Evolutionary conservation across 1,139 yeast genomes (phyloP), one percentile per base, ranked within the genome.

Genomic region (Hansenula anomala): DNA sequence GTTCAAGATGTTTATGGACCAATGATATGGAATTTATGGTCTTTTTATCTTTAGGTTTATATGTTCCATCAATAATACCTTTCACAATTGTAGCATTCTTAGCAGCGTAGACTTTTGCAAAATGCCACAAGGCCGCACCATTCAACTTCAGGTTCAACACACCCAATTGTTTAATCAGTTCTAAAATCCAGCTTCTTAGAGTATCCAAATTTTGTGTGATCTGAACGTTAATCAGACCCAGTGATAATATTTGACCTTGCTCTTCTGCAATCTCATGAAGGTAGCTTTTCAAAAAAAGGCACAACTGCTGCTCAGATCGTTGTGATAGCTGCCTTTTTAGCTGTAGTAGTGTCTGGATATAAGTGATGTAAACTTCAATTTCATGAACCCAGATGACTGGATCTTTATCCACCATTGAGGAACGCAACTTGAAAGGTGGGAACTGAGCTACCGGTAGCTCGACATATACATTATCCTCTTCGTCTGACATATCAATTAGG

Each of bases 331-430:
- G 63, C 27, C 41, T 26, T n/a, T 48, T 54, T 7, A 63, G 34
- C 24, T 52, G 51, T 19, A 51, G 47, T 3, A 58, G 44, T 5
- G 53, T 42, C 39, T 74, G 57, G 29, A 81, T 57, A 43, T 64
- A 72, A 41, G 69, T 67, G 38, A 81, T 75, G 55, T 81, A 84
- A 5, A 76, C 75, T 46, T 80, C 85, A 14, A 83, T 61, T 24
- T 81, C 61, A 56, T 82, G 88, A 4, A 73, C 82, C 89, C 90
- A 84, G 11, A 84, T 83, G 26, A 84, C 89, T 0, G 94, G 94
- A 54, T 84, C 94, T 49, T 78, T 82, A 52, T 84, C 92, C 10
- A 82, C 80, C 51, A 84, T 64, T 10, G 87, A 78, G 0, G 90
- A 83, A 30, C 92, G 65, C 25, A 84, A 68, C 45, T 74, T 72